phyloP scores from a whole-genome alignment of 495 filamentous ascomycete species.

The Sporormia fimetaria region DNA sequence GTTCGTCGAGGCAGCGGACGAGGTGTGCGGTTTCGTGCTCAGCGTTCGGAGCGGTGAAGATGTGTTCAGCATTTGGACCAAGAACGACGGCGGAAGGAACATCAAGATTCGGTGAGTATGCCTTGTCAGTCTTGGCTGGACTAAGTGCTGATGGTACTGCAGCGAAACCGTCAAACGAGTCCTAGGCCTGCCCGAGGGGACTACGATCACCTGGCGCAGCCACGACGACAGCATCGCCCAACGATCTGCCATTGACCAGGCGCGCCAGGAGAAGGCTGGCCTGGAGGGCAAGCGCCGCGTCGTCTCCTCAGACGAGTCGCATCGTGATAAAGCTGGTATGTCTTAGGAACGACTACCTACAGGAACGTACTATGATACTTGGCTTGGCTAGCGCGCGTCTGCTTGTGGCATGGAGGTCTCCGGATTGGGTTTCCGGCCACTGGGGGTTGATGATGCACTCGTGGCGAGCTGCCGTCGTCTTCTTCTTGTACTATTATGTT shows the following conservation, averaged over 20 bases:
- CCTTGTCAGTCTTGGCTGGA: background rate
- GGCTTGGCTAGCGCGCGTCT: slow-evolving; percentile 18
- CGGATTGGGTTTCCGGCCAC: slow-evolving; percentile 8
- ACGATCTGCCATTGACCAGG: slow-evolving; percentile 32
- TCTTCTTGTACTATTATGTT: too few species aligned
- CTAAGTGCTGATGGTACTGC: background rate
- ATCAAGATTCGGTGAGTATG: slow-evolving; percentile 81
- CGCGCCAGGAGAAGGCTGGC: slow-evolving; percentile 29
- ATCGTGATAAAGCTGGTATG: slow-evolving; percentile 20
- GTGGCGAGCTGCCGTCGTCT: slow-evolving; percentile 1
- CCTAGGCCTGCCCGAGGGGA: slow-evolving; percentile 73
- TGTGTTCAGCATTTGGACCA: slow-evolving; percentile 94
- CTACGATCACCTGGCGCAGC: slow-evolving; percentile 86
- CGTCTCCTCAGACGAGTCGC: slow-evolving; percentile 22
- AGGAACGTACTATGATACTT: slow-evolving; percentile 14
- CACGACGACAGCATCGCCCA: slow-evolving; percentile 51
- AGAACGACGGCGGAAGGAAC: slow-evolving; percentile 79
- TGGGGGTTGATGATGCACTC: background rate
- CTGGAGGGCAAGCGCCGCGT: slow-evolving; percentile 29
- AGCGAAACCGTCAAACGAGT: slow-evolving; percentile 90
- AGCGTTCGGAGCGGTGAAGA: slow-evolving; percentile 94
- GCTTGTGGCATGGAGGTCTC: slow-evolving; percentile 16
- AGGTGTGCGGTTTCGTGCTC: slow-evolving; percentile 86
- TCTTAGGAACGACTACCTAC: too few species aligned
- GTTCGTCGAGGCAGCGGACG: slow-evolving; percentile 85